Evolutionary conservation across 768 basidiomycete species (phyloP).

Genomic region (Lyophyllum atratum): DNA sequence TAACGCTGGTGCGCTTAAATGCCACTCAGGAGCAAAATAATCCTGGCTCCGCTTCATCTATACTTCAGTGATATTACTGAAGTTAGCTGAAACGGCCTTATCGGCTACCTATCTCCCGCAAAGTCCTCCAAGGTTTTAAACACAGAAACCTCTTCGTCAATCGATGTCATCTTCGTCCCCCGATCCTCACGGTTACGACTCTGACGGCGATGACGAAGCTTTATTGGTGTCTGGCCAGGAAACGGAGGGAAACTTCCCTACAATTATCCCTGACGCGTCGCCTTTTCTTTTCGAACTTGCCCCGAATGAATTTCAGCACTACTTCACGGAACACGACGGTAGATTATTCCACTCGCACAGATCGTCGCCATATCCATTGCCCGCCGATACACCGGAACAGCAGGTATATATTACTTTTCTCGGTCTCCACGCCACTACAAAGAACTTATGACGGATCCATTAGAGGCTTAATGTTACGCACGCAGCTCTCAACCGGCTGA

Average conservation of each 20-base stretch:
- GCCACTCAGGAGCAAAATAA: neutral
- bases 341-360: slow-evolving; percentile 71
- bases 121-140: neutral
- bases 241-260: neutral
- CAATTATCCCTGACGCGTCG: slow-evolving; percentile 10
- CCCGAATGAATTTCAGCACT: slow-evolving; percentile 55
- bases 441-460: slow-evolving; percentile 3
- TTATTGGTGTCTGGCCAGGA: slow-evolving; percentile 4
- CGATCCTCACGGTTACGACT: slow-evolving; percentile 16
- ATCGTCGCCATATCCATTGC: slow-evolving; percentile 68
- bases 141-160: neutral
- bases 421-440: neutral
- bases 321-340: slow-evolving; percentile 59
- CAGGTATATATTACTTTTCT: slow-evolving; percentile 44
- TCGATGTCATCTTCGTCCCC: slow-evolving; percentile 10
- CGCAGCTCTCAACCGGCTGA: slow-evolving; percentile 44
- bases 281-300: slow-evolving; percentile 38
- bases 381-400: slow-evolving; percentile 72
- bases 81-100: neutral
- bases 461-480: slow-evolving; percentile 61
- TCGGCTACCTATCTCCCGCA: neutral
- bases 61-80: neutral
- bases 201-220: slow-evolving; percentile 24
- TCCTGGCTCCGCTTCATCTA: neutral
- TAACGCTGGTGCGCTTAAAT: slow-evolving; percentile 1